Conservation (phyloP, 805 yeast species). For the Schizosaccharomyces lindneri region DNA sequence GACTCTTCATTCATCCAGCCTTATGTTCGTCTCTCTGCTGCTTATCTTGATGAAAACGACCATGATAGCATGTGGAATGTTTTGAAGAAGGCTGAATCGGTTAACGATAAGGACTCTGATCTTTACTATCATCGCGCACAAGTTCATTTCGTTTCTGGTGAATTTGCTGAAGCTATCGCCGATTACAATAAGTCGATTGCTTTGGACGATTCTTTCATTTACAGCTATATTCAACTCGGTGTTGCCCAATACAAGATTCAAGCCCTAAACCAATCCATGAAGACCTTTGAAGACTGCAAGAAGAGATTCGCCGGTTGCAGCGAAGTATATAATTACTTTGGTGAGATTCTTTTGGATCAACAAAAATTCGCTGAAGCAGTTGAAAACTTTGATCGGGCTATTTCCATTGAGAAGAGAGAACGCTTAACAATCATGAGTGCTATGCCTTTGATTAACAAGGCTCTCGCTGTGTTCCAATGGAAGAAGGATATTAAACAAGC, state of each 20-base stretch:
- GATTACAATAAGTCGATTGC: conserved; percentile 57
- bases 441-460: conserved; percentile 72
- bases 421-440: conserved; percentile 60
- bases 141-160: conserved; percentile 57
- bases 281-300: conserved; percentile 14
- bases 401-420: conserved; percentile 15
- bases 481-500: conserved; percentile 29
- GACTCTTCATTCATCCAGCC: conserved; percentile 53
- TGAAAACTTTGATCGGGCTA: conserved; percentile 66
- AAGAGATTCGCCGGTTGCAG: conserved; percentile 47
- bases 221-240: conserved; percentile 76
- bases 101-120: conserved; percentile 54
- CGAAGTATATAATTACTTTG: conserved; percentile 83
- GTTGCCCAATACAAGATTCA: conserved; percentile 51
- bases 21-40: conserved; percentile 56
- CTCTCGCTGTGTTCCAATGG: conserved; percentile 25
- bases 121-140: conserved; percentile 88
- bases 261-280: conserved; percentile 6
- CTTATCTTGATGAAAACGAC: conserved; percentile 56
- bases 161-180: conserved; percentile 42
- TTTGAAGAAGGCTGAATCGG: conserved; percentile 43
- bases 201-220: conserved; percentile 50
- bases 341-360: conserved; percentile 22
- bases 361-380: conserved; percentile 1
- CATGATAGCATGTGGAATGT: conserved; percentile 33